Evolutionary conservation across 2,329 filamentous ascomycete genomes (phyloP).

Genomic region (Alternaria angustiovoidea): DNA sequence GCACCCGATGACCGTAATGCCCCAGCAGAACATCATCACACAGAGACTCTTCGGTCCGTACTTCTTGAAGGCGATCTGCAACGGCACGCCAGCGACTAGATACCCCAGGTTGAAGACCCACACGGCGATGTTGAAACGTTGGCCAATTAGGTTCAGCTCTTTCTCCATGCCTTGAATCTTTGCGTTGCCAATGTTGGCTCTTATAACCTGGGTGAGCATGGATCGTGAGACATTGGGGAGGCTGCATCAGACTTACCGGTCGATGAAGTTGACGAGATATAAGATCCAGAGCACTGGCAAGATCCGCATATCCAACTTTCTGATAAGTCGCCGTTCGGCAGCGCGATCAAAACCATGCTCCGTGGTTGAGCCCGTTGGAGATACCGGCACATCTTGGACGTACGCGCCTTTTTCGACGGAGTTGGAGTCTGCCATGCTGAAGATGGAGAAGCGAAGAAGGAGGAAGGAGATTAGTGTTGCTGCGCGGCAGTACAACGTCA

Average conservation of each 20-base stretch:
- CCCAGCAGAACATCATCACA: constrained; percentile 48
- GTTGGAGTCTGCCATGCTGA: constrained; percentile 10
- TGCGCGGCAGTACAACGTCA: neutral
- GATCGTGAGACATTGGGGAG: neutral
- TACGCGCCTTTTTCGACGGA: constrained; percentile 20
- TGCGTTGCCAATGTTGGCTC: constrained; percentile 45
- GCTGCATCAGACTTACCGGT: constrained; percentile 25
- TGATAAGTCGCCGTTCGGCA: constrained; percentile 36
- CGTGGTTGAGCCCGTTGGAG: constrained; percentile 13
- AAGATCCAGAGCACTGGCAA: constrained; percentile 45
- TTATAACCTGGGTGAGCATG: constrained; percentile 6
- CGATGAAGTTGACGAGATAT: constrained; percentile 45
- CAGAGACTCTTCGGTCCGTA: constrained; percentile 43
- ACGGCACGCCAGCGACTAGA: constrained; percentile 45
- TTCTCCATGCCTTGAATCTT: constrained; percentile 49
- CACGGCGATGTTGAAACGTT: constrained; percentile 49
- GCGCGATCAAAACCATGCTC: constrained; percentile 30
- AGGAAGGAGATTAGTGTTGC: neutral
- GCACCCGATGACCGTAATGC: constrained; percentile 44
- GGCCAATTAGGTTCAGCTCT: constrained; percentile 45
- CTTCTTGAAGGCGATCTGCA: constrained; percentile 47
- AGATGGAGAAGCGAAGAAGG: neutral
- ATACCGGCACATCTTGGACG: constrained; percentile 12
- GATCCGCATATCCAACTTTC: constrained; percentile 43
- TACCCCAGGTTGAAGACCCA: constrained; percentile 52